phyloP scores from a whole-genome alignment of 75 land plant species.

The Chamaecyparis obtusa region DNA sequence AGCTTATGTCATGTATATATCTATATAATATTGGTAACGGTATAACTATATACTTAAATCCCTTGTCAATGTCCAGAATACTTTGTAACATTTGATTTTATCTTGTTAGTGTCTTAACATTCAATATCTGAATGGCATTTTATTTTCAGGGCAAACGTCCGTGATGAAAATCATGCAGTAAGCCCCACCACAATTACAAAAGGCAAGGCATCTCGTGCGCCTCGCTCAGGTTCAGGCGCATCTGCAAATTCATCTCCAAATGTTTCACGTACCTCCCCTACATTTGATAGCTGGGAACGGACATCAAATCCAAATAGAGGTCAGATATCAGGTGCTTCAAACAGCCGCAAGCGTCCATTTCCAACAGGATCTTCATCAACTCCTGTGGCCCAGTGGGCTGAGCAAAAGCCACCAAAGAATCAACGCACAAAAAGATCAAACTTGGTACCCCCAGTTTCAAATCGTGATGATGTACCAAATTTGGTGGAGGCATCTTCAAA shows the following conservation, averaged over 20 bases:
- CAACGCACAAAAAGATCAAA: constrained; percentile 73
- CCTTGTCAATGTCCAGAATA: not conserved
- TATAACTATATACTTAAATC: not conserved
- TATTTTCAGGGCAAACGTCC: constrained; percentile 32
- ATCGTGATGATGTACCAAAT: constrained; percentile 27
- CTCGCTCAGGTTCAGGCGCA: constrained; percentile 55
- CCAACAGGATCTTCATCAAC: constrained; percentile 67
- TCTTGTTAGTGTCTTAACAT: not conserved
- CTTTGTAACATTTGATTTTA: not conserved
- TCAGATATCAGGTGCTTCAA: constrained; percentile 36
- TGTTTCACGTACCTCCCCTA: constrained; percentile 25
- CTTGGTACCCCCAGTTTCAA: constrained; percentile 49
- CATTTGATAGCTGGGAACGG: constrained; percentile 54
- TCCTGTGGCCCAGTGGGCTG: constrained; percentile 81
- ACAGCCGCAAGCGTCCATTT: constrained; percentile 63
- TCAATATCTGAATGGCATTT: not conserved
- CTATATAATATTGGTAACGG: not conserved
- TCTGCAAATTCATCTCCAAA: constrained; percentile 44
- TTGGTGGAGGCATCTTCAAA: constrained; percentile 19
- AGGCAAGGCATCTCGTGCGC: constrained; percentile 62
- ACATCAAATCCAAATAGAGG: constrained; percentile 38
- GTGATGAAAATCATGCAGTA: constrained; percentile 51
- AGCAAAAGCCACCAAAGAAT: constrained; percentile 81
- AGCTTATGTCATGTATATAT: not conserved
- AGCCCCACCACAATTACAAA: constrained; percentile 60